Base-by-base conservation (phyloP, 164 flowering plant species). In the Buxus sempervirens region DNA sequence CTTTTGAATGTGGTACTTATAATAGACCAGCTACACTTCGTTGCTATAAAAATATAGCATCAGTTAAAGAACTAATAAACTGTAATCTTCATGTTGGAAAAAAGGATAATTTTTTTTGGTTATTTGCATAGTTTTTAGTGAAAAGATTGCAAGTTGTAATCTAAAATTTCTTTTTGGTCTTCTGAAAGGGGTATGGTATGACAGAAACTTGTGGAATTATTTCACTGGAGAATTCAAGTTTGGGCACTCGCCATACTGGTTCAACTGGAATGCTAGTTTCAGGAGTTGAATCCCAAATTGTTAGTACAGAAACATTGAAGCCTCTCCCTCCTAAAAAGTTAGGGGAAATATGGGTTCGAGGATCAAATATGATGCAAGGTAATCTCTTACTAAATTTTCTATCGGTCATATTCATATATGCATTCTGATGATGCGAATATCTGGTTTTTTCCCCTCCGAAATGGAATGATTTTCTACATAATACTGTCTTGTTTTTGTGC, bases 171-270 rank as follows among this genome's bases (percentile, higher is more conserved):
- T 7, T 32, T 65, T 56, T 32, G 38, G 58, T 68, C 58, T 75
- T 25, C 41, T 58, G 42, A 18, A 84, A 93, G 97, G 99, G 99
- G n/a, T 95, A 86, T 83, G 99, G 99, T 58, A 80, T 95, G 89
- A 95, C 97, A 5, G 97, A 92, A 80, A 82, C 97, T 42, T 82
- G 91, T 82, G 99, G 91, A 41, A 81, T 90, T 69, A 70, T 84
- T 41, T 79, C 90, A 5, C 10, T 86, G 45, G 97, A 90, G 77
- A 75, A 80, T 72, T 58, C 78, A 45, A 56, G 55, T 13, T 51
- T 48, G 1, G 89, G 88, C 2, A 25, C 60, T 36, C 84, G 88
- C 28, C 76, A 78, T 70, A 66, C 79, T 70, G 99, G 99, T 69
- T 85, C 97, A 21, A 68, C 97, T 13, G 99, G 99, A 57, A 60